A percentile compares a stretch with the other conserved stretches of the same genome.
Conservation (phyloP, 805 yeast species). For the Komagataella mondaviorum region DNA sequence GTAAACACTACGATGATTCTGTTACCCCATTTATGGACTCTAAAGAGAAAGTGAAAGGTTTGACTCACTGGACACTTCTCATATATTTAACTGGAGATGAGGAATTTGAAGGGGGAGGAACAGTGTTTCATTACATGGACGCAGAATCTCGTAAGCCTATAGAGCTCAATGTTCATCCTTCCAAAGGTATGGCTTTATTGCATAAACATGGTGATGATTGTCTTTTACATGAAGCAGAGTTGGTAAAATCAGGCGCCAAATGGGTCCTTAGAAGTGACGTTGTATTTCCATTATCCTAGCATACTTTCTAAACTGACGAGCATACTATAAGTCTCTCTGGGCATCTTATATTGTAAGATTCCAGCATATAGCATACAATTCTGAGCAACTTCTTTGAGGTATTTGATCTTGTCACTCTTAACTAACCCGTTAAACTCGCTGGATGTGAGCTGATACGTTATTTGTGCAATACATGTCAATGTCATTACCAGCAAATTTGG, state of each 20-base stretch:
- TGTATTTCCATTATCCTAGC: conserved; percentile 10
- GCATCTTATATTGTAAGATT: conserved; percentile 87
- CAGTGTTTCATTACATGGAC: conserved; percentile 29
- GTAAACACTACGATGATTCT: conserved; percentile 47
- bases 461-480: conserved; percentile 61
- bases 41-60: conserved; percentile 13
- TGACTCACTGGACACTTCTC: conserved; percentile 46
- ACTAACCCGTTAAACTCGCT: conserved; percentile 23
- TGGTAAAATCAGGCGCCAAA: conserved; percentile 36
- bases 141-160: conserved; percentile 4
- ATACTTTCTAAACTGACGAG: conserved; percentile 49
- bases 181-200: conserved; percentile 40
- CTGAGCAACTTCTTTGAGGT: conserved; percentile 52
- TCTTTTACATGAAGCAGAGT: conserved; percentile 41
- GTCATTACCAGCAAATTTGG: conserved; percentile 71
- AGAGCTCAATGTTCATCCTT: conserved; percentile 25
- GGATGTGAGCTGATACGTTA: conserved; percentile 30
- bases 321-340: conserved; percentile 65
- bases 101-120: conserved; percentile 46
- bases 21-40: conserved; percentile 21
- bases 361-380: conserved; percentile 94
- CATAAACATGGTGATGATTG: conserved; percentile 62
- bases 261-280: conserved; percentile 50
- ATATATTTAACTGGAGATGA: conserved; percentile 44
- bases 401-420: conserved; percentile 38